phyloP scores from a whole-genome alignment of 2,329 filamentous ascomycete species.

The Colletotrichum brevisporum region DNA sequence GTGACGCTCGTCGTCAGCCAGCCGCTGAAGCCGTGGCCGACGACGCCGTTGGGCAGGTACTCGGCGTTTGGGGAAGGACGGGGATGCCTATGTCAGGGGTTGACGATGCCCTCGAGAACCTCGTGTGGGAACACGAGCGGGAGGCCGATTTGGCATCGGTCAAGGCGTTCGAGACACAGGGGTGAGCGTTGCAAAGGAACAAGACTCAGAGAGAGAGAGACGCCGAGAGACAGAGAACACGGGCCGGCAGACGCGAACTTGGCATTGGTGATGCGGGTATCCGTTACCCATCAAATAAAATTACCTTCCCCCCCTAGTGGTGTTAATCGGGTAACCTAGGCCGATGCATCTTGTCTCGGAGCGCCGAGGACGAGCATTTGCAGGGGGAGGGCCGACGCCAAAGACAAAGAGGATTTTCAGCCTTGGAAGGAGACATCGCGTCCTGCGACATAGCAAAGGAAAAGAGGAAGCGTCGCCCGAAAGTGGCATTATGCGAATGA shows the following conservation, averaged over 20 bases:
- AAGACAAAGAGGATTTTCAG: neutral
- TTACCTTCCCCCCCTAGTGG: conserved; percentile 6
- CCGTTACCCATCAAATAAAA: neutral
- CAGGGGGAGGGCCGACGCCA: neutral
- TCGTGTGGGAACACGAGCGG: conserved; percentile 25
- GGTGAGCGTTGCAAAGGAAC: conserved; percentile 11
- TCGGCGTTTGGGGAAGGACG: conserved; percentile 54
- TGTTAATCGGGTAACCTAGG: conserved; percentile 12
- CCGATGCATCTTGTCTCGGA: conserved; percentile 28
- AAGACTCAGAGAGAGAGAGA: neutral
- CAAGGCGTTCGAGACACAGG: neutral
- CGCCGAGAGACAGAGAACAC: neutral
- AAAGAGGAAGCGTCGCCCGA: neutral
- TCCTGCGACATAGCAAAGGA: conserved; percentile 1
- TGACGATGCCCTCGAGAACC: conserved; percentile 2
- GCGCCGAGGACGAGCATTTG: conserved; percentile 11
- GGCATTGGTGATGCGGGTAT: conserved; percentile 8
- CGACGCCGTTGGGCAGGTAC: conserved; percentile 60
- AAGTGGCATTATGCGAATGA: neutral
- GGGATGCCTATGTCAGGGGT: neutral
- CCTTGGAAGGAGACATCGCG: conserved; percentile 12
- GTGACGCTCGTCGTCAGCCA: conserved; percentile 58
- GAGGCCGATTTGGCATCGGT: conserved; percentile 19
- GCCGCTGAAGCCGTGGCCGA: conserved; percentile 68
- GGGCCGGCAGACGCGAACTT: conserved; percentile 22